phyloP scores from a whole-genome alignment of 805 yeast genomes.

The Lachancea sp. region DNA sequence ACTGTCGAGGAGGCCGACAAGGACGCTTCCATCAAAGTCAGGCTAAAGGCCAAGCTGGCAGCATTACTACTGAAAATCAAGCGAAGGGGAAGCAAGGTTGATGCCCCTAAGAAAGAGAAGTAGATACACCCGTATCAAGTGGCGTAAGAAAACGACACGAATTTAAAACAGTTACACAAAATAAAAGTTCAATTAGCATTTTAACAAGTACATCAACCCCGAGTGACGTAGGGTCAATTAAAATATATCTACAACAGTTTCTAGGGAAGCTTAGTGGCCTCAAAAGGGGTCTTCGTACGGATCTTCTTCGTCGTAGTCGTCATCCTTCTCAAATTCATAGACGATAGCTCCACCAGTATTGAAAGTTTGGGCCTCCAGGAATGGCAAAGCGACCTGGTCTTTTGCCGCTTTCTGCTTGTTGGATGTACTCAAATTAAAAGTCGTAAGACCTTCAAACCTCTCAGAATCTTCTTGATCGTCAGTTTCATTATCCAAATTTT shows the following conservation, averaged over 20 bases:
- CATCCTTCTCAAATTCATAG: conserved; percentile 92
- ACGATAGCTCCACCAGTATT: conserved; percentile 89
- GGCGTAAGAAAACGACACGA: no score
- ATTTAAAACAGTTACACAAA: background rate
- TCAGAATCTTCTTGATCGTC: conserved; percentile 42
- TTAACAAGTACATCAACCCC: background rate
- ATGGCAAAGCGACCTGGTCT: conserved; percentile 88
- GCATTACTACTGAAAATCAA: conserved; percentile 12
- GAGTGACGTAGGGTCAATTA: background rate
- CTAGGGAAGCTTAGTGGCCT: background rate
- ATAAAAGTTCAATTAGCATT: background rate
- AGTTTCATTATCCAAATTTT: conserved; percentile 22
- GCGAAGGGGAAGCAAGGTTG: background rate
- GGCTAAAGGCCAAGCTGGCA: conserved; percentile 21
- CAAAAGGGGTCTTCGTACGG: conserved; percentile 94
- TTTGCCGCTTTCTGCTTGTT: conserved; percentile 69
- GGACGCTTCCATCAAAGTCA: conserved; percentile 9
- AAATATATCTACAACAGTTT: background rate
- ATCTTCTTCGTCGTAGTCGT: conserved; percentile 96
- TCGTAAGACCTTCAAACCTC: conserved; percentile 66
- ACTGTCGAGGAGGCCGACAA: conserved; percentile 63
- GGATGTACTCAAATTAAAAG: conserved; percentile 76
- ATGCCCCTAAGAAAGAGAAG: conserved; percentile 2
- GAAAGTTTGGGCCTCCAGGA: conserved; percentile 75
- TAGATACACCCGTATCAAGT: no score